Percentiles rank a stretch among this genome's conserved stretches.
Conservation (phyloP, 1,284 basidiomycete genomes). For the Sanghuangporus sanghuang region DNA sequence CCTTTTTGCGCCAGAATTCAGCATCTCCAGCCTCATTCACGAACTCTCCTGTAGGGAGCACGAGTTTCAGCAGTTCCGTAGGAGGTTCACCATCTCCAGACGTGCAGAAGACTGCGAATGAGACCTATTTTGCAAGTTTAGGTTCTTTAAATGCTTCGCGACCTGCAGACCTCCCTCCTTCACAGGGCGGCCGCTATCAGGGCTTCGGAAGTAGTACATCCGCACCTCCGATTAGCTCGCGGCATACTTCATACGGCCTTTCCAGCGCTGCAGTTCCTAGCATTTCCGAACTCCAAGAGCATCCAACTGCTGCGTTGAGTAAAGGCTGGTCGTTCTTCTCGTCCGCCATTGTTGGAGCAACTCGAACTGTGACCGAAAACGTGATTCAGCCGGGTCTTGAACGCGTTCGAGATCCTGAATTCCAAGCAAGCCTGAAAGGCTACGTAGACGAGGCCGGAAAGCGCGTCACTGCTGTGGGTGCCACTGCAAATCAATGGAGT, state of each 20-base stretch:
- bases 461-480: constrained; percentile 51
- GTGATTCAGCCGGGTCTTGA: constrained; percentile 81
- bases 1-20: constrained; percentile 44
- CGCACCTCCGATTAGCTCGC: constrained; percentile 40
- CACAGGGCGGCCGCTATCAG: constrained; percentile 80
- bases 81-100: constrained; percentile 21
- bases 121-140: constrained; percentile 68
- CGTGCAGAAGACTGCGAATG: constrained; percentile 71
- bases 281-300: constrained; percentile 70
- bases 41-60: constrained; percentile 34
- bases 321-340: constrained; percentile 86
- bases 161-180: constrained; percentile 69
- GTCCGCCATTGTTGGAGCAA: constrained; percentile 66
- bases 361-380: constrained; percentile 69
- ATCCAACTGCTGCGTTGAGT: constrained; percentile 69
- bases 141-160: constrained; percentile 70
- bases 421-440: constrained; percentile 66
- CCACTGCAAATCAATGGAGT: constrained; percentile 66
- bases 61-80: constrained; percentile 33
- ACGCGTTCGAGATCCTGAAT: constrained; percentile 66
- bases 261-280: constrained; percentile 70
- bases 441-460: constrained; percentile 67
- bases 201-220: constrained; percentile 70
- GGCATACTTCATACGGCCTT: constrained; percentile 56
- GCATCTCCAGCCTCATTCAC: constrained; percentile 49